These are phyloP conservation scores for Cercospora sp. DNA, from an alignment of 2,329 filamentous ascomycete genomes.

Conservation along the genomic window DNA sequence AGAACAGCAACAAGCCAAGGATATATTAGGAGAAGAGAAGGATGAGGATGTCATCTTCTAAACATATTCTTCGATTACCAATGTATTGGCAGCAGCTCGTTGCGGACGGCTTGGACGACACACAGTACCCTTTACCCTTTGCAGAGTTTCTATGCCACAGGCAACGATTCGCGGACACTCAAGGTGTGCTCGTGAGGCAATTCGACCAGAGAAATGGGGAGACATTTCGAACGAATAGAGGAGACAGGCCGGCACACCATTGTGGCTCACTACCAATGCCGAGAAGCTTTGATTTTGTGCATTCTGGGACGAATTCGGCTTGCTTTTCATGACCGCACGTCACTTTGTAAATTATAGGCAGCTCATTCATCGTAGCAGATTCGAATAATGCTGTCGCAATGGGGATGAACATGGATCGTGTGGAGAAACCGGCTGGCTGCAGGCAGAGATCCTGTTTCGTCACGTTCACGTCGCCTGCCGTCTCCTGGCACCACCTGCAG, in stretches of 20 bases:
- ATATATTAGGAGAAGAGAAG: conserved; percentile 40
- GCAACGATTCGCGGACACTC: neutral
- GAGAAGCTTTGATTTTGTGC: neutral
- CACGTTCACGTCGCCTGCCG: neutral
- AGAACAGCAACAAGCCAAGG: conserved; percentile 29
- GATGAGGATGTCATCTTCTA: conserved; percentile 37
- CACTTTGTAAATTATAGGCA: neutral
- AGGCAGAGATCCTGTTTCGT: neutral
- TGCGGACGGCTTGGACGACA: neutral
- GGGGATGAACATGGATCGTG: neutral
- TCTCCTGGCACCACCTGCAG: neutral
- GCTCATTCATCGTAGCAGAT: neutral
- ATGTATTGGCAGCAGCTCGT: neutral
- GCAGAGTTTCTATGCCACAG: neutral
- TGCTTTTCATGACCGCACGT: neutral
- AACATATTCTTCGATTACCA: neutral
- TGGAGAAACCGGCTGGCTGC: neutral
- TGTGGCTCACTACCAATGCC: neutral
- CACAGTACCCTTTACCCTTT: neutral
- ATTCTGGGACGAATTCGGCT: neutral
- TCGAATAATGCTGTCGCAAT: neutral
- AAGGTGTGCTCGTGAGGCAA: neutral
- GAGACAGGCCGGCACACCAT: neutral
- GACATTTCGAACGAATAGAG: neutral
- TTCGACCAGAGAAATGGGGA: neutral